Evolutionary conservation across 164 flowering plant species (phyloP).

Genomic region (Pachysandra terminalis): DNA sequence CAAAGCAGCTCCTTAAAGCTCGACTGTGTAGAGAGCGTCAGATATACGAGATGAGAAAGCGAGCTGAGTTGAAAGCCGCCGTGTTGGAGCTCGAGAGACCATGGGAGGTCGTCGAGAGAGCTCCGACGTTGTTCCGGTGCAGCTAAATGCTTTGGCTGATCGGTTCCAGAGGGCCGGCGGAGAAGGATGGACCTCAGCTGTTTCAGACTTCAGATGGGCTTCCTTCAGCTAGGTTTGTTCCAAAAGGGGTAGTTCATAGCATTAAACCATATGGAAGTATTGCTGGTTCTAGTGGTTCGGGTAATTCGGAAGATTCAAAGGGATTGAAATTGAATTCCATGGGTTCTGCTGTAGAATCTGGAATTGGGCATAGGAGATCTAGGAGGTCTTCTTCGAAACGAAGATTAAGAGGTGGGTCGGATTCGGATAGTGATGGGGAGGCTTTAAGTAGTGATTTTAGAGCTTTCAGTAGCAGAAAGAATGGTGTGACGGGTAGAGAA

Average conservation of each 20-base stretch:
- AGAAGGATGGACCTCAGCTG: constrained; percentile 75
- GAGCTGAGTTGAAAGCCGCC: constrained; percentile 84
- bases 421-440: not conserved
- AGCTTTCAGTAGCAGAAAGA: constrained; percentile 2
- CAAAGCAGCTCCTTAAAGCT: constrained; percentile 83
- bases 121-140: constrained; percentile 71
- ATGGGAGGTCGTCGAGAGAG: constrained; percentile 69
- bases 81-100: constrained; percentile 87
- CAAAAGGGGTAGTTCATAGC: constrained; percentile 86
- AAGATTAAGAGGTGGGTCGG: not conserved
- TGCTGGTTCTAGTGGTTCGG: not conserved
- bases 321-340: constrained; percentile 1
- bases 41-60: constrained; percentile 86
- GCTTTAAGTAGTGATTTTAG: not conserved
- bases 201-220: constrained; percentile 48
- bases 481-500: not conserved
- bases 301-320: not conserved
- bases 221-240: constrained; percentile 74
- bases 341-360: not conserved
- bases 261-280: constrained; percentile 48
- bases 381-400: not conserved
- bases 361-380: not conserved
- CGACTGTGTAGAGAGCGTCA: constrained; percentile 77
- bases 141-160: constrained; percentile 76
- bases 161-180: constrained; percentile 82